Evolutionary conservation across 257 asterid genomes (phyloP), one percentile per base, ranked within the genome.

Genomic region (Datura wrightii): DNA sequence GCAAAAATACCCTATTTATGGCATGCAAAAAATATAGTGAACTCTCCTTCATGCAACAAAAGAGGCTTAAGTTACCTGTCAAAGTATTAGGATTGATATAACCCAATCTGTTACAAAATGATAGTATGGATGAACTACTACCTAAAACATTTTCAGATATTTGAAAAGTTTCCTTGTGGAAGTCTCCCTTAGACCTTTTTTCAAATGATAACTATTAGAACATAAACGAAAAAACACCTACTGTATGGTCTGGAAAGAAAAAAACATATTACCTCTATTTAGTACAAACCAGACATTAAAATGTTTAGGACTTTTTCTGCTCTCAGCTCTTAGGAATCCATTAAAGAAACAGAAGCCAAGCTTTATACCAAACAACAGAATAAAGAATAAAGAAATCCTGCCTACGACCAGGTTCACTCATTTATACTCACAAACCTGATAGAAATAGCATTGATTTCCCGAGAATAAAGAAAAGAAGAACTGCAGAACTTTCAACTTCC

Each of bases 181-280:
- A 74, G 44, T 74, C 56, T 76, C 60, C 81, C 44, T 50, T 53
- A 5, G 19, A 74, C 80, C 13, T 74, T 48, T 6, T 15, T 13
- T 74, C 44, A 74, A 46, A 74, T 74, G 13, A 74, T 48, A 44
- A 74, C 19, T 59, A 74, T 8, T 11, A 11, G 7, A 74, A 74
- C 6, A 74, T 11, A 48, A 24, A 46, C 11, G 59, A 72, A 72
- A 50, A 19, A 74, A 34, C 10, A 10, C 79, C 37, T 18, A 46
- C 4, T 41, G 53, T 41, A 69, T 53, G 4, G 56, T 44, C 41
- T 34, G n/a, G 18, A 5, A 50, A 72, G 56, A 24, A 44, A 72
- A 72, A 41, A 72, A 72, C 54, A 41, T 42, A 76, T 31, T 48
- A 76, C 81, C 50, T 76, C 3, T n/a, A n/a, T 74, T 74, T 59